A percentile compares a stretch with the other conserved stretches of the same genome.
phyloP scores from a whole-genome alignment of 1,284 basidiomycete genomes.

The Porogramme epimiltina region DNA sequence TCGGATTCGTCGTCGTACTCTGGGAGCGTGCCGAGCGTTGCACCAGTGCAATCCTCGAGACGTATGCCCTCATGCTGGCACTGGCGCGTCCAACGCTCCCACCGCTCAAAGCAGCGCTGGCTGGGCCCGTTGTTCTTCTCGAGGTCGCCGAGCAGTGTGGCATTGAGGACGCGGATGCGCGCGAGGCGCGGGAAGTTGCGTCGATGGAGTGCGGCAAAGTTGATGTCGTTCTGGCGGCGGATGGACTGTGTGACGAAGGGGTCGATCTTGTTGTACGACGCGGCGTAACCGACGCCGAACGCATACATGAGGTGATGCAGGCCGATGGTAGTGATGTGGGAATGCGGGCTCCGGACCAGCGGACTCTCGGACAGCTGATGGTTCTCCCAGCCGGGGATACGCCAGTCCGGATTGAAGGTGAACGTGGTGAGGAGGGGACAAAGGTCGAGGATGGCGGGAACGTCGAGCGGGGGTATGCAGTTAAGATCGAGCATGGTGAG shows the following conservation, averaged over 20 bases:
- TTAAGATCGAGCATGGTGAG: constrained; percentile 68
- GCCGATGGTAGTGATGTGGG: constrained; percentile 59
- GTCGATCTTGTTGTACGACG: constrained; percentile 41
- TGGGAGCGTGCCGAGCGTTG: constrained; percentile 57
- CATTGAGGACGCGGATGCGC: constrained; percentile 57
- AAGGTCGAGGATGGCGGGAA: constrained; percentile 57
- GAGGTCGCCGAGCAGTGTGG: constrained; percentile 55
- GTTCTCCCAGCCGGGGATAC: constrained; percentile 34
- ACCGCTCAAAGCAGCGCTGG: constrained; percentile 53
- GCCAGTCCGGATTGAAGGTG: constrained; percentile 75
- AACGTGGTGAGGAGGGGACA: constrained; percentile 64
- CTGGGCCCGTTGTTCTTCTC: constrained; percentile 53
- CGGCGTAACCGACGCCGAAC: constrained; percentile 60
- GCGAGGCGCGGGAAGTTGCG: constrained; percentile 61
- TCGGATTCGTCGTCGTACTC: constrained; percentile 39
- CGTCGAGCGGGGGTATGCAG: constrained; percentile 53
- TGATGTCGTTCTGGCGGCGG: constrained; percentile 63
- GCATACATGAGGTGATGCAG: constrained; percentile 70
- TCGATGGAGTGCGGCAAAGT: constrained; percentile 56
- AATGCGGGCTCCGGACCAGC: constrained; percentile 54
- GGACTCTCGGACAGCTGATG: constrained; percentile 31
- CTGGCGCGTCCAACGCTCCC: constrained; percentile 67
- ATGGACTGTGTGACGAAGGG: constrained; percentile 49
- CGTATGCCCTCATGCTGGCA: constrained; percentile 49
- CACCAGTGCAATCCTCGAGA: constrained; percentile 71